These are phyloP conservation scores for Phascolomyces articulosus DNA, from an alignment of 371 early-diverging fungal species.

Conservation along the genomic window DNA sequence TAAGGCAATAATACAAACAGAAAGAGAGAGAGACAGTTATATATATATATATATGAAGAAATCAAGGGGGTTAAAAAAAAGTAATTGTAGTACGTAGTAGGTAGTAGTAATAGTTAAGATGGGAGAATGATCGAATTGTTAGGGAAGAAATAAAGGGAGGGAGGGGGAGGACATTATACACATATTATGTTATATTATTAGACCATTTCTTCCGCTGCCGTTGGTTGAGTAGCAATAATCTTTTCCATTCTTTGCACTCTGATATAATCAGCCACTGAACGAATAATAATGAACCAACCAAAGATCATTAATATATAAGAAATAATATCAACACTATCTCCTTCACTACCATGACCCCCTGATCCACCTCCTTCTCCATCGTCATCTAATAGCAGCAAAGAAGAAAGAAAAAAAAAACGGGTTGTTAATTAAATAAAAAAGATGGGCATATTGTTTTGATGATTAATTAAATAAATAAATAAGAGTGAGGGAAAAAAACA, in stretches of 20 bases:
- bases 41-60: too few relatives aligned
- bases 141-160: too few relatives aligned
- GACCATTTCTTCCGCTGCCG: slow-evolving; percentile 7
- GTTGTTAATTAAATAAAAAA: not conserved
- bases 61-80: too few relatives aligned
- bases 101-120: too few relatives aligned
- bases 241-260: slow-evolving; percentile 55
- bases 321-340: slow-evolving; percentile 24
- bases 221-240: slow-evolving; percentile 39
- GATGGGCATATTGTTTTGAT: not conserved
- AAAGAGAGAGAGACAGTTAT: too few relatives aligned
- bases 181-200: not conserved
- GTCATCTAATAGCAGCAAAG: slow-evolving; percentile 5
- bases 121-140: too few relatives aligned
- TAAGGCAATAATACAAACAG: too few relatives aligned
- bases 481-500: not conserved
- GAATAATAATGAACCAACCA: slow-evolving; percentile 59
- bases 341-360: slow-evolving; percentile 14
- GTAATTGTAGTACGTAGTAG: too few relatives aligned
- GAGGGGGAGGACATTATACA: too few relatives aligned
- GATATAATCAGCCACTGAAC: slow-evolving; percentile 52
- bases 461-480: not conserved
- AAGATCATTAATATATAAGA: slow-evolving; percentile 56
- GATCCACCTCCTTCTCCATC: slow-evolving; percentile 6
- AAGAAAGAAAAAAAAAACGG: not conserved